phyloP scores from a whole-genome alignment of 2,329 filamentous ascomycete genomes.

The Hypoxylon sp. region DNA sequence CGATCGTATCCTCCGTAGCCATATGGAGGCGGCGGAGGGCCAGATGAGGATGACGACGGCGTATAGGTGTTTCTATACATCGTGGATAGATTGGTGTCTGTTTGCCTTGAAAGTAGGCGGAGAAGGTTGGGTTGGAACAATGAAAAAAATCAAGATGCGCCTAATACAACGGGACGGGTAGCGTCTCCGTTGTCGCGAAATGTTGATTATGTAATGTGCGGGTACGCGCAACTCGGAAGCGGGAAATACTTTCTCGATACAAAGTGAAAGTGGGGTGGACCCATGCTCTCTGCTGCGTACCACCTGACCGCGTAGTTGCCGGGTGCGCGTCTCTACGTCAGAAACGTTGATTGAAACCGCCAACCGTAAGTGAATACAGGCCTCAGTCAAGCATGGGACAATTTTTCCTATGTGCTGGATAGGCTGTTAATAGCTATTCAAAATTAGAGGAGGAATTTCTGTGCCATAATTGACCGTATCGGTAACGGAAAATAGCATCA shows the following conservation, averaged over 20 bases:
- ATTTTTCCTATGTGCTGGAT: too few relatives aligned
- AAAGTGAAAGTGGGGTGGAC: not conserved
- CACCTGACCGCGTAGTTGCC: too few relatives aligned
- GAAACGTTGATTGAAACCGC: too few relatives aligned
- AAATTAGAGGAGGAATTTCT: too few relatives aligned
- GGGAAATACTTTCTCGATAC: too few relatives aligned
- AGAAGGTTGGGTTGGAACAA: constrained; percentile 16
- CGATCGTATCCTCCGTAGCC: constrained; percentile 40
- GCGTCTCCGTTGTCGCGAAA: not conserved
- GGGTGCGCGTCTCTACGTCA: too few relatives aligned
- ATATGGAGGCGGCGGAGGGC: constrained; percentile 26
- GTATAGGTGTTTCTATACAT: constrained; percentile 40
- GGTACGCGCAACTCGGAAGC: not conserved
- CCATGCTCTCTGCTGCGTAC: too few relatives aligned
- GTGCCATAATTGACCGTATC: too few relatives aligned
- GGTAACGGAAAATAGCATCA: too few relatives aligned
- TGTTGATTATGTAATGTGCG: not conserved
- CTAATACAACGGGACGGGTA: not conserved
- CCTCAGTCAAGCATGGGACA: too few relatives aligned
- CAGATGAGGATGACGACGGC: constrained; percentile 21
- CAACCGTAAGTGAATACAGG: too few relatives aligned
- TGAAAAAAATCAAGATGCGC: constrained; percentile 15
- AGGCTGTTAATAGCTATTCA: too few relatives aligned
- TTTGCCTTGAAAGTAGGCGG: not conserved
- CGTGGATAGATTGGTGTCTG: constrained; percentile 6